Base-by-base conservation (phyloP, 83 land plant genomes). In the Thuja plicata region DNA sequence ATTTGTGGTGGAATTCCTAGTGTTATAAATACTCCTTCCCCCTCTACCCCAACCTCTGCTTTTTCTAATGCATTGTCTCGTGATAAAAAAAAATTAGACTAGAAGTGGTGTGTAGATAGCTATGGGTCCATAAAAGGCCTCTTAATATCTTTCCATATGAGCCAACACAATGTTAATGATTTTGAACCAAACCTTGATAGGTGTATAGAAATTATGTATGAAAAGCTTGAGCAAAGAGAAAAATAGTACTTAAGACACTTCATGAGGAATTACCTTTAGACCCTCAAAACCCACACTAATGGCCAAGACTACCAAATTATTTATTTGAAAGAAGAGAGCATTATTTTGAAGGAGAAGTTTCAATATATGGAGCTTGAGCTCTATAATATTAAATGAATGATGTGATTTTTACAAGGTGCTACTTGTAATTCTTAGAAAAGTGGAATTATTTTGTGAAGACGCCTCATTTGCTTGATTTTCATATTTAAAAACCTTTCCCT, bases 61-160 rank as follows among this genome's bases (percentile, higher is more conserved):
- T 24, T 6, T 45, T 46, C 46, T n/a, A 45, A 17, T 46, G 46
- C 54, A 1, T 8, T 62, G 6, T 37, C 35, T 50, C 30, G 55
- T 30, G 35, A 8, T 16, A 38, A 50, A 0, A 60, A 84, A 34
- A 17, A 32, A 84, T 37, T 52, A n/a, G 13, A 50, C 60, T 35
- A 38, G 32, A 60, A 84, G 60, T 84, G 86, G 86, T 60, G 86
- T 21, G 86, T 84, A 32, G 60, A 84, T 84, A 50, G 86, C 38
- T 84, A 84, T 52, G 86, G 86, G 13, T 84, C 86, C 57, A 84
- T 84, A 60, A 84, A 84, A 32, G 86, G 86, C 3, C 86, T 84
- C 37, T 50, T 84, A 19, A 84, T 3, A 84, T 60, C 50, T 50
- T 60, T 60, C 86, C 60, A 84, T 52, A 50, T 7, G 38, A 84